These are phyloP conservation scores for Pichia sp. DNA, from an alignment of 1,139 yeast species.

Conservation along the genomic window DNA sequence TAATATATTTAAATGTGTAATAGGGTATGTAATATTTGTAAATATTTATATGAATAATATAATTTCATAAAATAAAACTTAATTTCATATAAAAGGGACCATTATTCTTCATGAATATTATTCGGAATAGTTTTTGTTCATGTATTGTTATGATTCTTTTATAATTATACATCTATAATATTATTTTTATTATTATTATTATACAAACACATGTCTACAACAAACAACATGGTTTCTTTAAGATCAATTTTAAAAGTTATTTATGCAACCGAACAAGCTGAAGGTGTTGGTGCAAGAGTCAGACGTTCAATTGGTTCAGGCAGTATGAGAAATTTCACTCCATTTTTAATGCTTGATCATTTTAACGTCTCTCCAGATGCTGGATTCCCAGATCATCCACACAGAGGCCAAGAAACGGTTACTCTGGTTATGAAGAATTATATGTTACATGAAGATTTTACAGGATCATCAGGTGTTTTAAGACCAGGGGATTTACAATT, in stretches of 20 bases:
- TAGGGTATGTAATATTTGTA: too few species aligned
- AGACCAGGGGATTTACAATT: constrained; percentile 86
- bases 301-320: constrained; percentile 74
- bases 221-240: constrained; percentile 6
- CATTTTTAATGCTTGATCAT: constrained; percentile 82
- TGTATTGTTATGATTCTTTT: too few species aligned
- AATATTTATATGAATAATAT: too few species aligned
- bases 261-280: constrained; percentile 68
- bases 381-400: constrained; percentile 91
- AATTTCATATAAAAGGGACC: too few species aligned
- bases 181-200: too few species aligned
- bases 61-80: too few species aligned
- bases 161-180: too few species aligned
- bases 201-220: neutral
- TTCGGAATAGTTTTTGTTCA: too few species aligned
- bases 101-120: too few species aligned
- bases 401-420: constrained; percentile 85
- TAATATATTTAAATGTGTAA: too few species aligned
- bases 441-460: constrained; percentile 87
- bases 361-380: constrained; percentile 51
- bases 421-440: constrained; percentile 70
- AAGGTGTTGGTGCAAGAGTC: constrained; percentile 84
- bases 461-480: constrained; percentile 74
- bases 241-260: constrained; percentile 58
- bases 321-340: constrained; percentile 66